A percentile compares a stretch with the other conserved stretches of the same genome.
phyloP scores from a whole-genome alignment of 2,329 filamentous ascomycete species.

The Pseudogymnoascus sp. region DNA sequence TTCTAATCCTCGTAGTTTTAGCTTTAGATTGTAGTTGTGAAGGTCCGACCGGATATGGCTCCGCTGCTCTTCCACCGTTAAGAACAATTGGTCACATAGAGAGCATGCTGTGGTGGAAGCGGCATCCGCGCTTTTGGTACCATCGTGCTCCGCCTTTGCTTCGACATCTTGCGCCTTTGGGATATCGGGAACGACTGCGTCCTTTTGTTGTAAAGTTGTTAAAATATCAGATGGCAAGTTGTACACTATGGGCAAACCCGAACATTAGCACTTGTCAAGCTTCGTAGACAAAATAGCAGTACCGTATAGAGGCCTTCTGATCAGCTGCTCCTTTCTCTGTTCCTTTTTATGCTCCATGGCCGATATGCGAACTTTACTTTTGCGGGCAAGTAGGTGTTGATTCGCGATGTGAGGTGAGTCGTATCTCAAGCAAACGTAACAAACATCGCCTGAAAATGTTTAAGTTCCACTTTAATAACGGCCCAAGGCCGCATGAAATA shows the following conservation, averaged over 20 bases:
- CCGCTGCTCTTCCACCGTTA: constrained; percentile 69
- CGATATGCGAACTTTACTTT: neutral
- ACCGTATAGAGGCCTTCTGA: constrained; percentile 33
- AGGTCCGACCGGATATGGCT: constrained; percentile 82
- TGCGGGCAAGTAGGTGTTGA: neutral
- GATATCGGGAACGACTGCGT: constrained; percentile 9
- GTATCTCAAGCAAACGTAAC: neutral
- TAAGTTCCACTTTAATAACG: neutral
- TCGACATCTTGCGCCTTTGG: neutral
- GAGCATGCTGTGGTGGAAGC: constrained; percentile 65
- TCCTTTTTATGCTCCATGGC: constrained; percentile 19
- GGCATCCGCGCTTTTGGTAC: neutral
- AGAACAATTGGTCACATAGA: constrained; percentile 66
- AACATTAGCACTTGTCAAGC: constrained; percentile 16
- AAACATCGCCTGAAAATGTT: constrained; percentile 1
- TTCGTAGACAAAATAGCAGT: constrained; percentile 17
- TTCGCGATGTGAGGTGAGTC: neutral
- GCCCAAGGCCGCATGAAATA: neutral
- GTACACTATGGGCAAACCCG: constrained; percentile 21
- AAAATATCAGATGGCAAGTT: constrained; percentile 30
- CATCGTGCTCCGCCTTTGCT: neutral
- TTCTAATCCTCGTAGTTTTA: constrained; percentile 66
- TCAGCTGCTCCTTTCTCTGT: constrained; percentile 28
- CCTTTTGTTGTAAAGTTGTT: constrained; percentile 26
- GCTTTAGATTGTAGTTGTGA: constrained; percentile 90